Base-by-base conservation (phyloP, 2,329 filamentous ascomycete genomes). In the Apiospora sp. region DNA sequence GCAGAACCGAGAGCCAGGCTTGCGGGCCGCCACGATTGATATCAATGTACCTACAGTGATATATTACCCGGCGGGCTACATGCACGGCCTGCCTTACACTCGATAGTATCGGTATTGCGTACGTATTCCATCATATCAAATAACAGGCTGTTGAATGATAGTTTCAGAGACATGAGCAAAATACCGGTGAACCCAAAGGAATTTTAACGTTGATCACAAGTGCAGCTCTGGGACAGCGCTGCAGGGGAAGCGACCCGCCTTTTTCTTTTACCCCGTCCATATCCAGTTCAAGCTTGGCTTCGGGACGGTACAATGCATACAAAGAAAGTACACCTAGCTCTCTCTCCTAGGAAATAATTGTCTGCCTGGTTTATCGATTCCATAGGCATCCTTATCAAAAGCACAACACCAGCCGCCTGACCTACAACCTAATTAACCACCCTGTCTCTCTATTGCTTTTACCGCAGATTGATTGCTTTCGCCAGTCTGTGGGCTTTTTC, bases 181-280 rank as follows among this genome's bases (percentile, higher is more conserved):
- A 37, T 30, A 61, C 34, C 54, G 54, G 54, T 61, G 54, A 61
- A 37, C 16, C 13, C 30, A 64, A 14, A 64, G 30, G 16, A 64
- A 41, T 41, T 64, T 64, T 41, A 37, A 64, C 34, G 19, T 41
- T 64, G 30, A 64, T 41, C 58, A 64, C 58, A 64, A 64, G 58
- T 10, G 54, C 54, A n/a, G 16, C 19, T 37, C 19, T 64, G 16
- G 16, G 30, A 6, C n/a, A 24, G 49, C n/a, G n/a, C 46, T 51
- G 34, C 58, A 64, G 58, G 58, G 30, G 58, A 41, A 41, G 58
- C 3, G 54, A 64, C 34, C 58, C 58, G 34, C 58, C 58, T 41
- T 64, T 51, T 41, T 51, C 48, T 51, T 51, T 64, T 41, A 64
- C 34, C 30, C 30, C 30, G 58, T 64, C 30, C 58, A 64, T 24